Evolutionary conservation across 108 stramenopile genomes (phyloP).

Genomic region (Nannochloropsis gaditana): DNA sequence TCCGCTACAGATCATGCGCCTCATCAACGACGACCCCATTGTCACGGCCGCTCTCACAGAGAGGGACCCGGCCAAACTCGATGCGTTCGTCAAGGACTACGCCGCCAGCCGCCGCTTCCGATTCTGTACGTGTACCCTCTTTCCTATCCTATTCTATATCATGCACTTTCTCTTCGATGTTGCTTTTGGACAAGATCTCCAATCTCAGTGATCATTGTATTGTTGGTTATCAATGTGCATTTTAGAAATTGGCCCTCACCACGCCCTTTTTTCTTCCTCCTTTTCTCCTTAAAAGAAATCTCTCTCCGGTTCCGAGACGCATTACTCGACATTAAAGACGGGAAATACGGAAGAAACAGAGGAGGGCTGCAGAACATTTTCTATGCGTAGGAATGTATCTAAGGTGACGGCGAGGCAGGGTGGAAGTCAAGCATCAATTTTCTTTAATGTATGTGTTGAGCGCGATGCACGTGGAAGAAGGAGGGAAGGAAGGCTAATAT

Average conservation of each 20-base stretch:
- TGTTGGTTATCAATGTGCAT: background rate
- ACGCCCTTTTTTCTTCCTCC: background rate
- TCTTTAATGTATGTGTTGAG: background rate
- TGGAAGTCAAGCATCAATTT: background rate
- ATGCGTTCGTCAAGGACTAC: background rate
- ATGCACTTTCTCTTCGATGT: background rate
- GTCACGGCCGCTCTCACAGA: background rate
- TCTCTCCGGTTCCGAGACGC: background rate
- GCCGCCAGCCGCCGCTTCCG: constrained; percentile 9
- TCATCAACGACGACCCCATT: background rate
- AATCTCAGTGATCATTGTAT: too few relatives aligned
- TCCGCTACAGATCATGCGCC: background rate
- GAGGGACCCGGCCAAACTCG: background rate
- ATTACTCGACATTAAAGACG: background rate
- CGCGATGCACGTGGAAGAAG: background rate
- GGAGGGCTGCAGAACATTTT: background rate
- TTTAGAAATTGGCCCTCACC: background rate
- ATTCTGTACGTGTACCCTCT: background rate
- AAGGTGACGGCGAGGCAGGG: background rate
- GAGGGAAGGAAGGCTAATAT: constrained; percentile 1
- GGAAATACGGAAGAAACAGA: background rate
- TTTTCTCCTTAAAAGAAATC: background rate
- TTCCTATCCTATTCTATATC: background rate
- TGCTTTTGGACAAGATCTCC: background rate
- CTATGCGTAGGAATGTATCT: background rate